Evolutionary conservation across 1,284 basidiomycete species (phyloP).

Genomic region (Leucoagaricus sp.): DNA sequence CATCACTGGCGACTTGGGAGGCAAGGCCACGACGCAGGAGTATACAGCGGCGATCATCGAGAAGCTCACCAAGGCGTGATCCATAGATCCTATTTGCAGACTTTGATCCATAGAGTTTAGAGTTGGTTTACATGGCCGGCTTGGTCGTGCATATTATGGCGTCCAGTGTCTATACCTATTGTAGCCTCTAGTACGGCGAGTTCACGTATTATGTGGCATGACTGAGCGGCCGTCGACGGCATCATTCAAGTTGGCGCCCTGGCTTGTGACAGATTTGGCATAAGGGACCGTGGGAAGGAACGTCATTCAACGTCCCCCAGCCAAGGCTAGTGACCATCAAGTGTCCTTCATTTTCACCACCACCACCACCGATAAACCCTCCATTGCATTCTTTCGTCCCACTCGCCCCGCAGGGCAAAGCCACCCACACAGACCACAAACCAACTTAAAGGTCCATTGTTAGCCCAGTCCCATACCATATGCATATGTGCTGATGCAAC

Average conservation of each 20-base stretch:
- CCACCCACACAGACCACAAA: slow-evolving; percentile 51
- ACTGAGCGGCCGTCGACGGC: slow-evolving; percentile 3
- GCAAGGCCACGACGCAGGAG: slow-evolving; percentile 84
- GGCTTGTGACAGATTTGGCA: slow-evolving; percentile 7
- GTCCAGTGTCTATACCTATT: slow-evolving; percentile 4
- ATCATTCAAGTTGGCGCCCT: too few relatives aligned
- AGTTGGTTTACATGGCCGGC: slow-evolving; percentile 6
- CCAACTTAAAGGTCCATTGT: slow-evolving; percentile 50
- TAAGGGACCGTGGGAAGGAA: slow-evolving; percentile 28
- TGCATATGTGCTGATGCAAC: slow-evolving; percentile 17
- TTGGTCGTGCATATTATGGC: neutral
- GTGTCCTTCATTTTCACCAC: slow-evolving; percentile 45
- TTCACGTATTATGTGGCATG: slow-evolving; percentile 16
- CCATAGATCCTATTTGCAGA: slow-evolving; percentile 9
- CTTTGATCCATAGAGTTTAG: slow-evolving; percentile 17
- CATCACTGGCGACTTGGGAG: slow-evolving; percentile 93
- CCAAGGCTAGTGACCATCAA: slow-evolving; percentile 37
- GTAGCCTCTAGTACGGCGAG: slow-evolving; percentile 1
- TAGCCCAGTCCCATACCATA: neutral
- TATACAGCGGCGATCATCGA: slow-evolving; percentile 88
- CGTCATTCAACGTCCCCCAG: slow-evolving; percentile 22
- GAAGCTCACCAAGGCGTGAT: slow-evolving; percentile 57
- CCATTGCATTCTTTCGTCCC: slow-evolving; percentile 57
- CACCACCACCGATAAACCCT: slow-evolving; percentile 42
- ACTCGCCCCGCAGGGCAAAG: slow-evolving; percentile 89